Percentiles rank a stretch among this genome's conserved stretches.
Conservation (phyloP, 164 flowering plant genomes). For the Cinnamomum micranthum region DNA sequence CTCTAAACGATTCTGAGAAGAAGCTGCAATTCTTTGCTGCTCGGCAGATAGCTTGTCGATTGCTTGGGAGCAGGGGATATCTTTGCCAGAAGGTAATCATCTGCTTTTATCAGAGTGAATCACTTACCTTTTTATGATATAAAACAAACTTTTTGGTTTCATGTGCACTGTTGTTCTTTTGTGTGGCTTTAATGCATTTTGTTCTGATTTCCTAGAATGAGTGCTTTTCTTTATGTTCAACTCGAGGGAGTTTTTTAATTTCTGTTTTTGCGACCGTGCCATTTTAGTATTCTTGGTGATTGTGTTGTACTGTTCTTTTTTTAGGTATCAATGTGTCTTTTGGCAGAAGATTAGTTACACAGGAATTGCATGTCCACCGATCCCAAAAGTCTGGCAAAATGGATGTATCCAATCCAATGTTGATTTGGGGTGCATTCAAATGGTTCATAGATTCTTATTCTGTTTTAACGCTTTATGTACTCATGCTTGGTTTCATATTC, state of each 20-base stretch:
- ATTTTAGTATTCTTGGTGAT: neutral
- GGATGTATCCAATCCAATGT: neutral
- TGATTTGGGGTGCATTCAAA: neutral
- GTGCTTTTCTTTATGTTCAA: neutral
- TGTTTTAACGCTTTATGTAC: neutral
- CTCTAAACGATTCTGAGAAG: conserved; percentile 62
- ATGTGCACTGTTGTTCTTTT: neutral
- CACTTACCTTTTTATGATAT: neutral
- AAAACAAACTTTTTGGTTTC: neutral
- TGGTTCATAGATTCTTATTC: neutral
- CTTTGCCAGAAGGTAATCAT: conserved; percentile 86
- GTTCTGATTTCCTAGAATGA: neutral
- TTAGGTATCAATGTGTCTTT: neutral
- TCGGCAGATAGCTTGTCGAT: conserved; percentile 91
- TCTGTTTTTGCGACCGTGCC: neutral
- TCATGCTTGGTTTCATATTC: neutral
- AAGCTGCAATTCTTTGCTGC: conserved; percentile 85
- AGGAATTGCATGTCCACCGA: neutral
- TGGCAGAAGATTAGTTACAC: neutral
- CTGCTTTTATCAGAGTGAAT: neutral
- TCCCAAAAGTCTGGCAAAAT: no score
- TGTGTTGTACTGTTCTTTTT: neutral
- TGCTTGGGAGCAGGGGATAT: conserved; percentile 90
- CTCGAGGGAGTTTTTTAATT: neutral
- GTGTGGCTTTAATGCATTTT: neutral